Evolutionary conservation across 2,329 filamentous ascomycete genomes (phyloP).

Genomic region (Ophiostoma australiae): DNA sequence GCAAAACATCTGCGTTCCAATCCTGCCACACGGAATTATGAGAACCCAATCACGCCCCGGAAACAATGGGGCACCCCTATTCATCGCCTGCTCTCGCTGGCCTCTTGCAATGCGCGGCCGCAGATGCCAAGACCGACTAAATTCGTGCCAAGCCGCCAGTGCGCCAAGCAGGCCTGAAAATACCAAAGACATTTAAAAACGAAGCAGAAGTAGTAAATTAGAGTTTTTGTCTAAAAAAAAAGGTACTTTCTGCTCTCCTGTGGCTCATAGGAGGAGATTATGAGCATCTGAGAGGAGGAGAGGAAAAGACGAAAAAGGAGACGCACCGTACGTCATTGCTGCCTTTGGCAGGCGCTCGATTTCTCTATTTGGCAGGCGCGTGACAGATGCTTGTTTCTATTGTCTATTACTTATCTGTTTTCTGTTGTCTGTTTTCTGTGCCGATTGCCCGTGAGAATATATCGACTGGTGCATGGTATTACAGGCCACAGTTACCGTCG

Average conservation of each 20-base stretch:
- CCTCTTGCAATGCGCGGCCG: neutral
- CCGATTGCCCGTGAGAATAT: neutral
- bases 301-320: neutral
- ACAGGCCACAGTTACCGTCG: neutral
- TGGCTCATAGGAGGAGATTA: neutral
- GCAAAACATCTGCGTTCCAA: no score
- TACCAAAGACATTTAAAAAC: no score
- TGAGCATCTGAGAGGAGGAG: neutral
- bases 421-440: no score
- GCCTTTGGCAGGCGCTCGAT: neutral
- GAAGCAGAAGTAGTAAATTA: no score
- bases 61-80: slow-evolving; percentile 11
- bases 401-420: no score
- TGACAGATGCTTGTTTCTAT: neutral
- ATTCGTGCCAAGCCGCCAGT: slow-evolving; percentile 8
- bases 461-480: no score
- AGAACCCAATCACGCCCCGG: neutral
- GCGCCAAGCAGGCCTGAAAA: neutral
- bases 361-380: no score
- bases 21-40: no score
- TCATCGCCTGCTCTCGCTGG: no score
- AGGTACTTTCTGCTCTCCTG: neutral
- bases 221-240: no score
- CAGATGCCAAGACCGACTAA: slow-evolving; percentile 9
- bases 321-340: neutral